phyloP scores from a whole-genome alignment of 257 asterid genomes.

The Solanum etuberosum region DNA sequence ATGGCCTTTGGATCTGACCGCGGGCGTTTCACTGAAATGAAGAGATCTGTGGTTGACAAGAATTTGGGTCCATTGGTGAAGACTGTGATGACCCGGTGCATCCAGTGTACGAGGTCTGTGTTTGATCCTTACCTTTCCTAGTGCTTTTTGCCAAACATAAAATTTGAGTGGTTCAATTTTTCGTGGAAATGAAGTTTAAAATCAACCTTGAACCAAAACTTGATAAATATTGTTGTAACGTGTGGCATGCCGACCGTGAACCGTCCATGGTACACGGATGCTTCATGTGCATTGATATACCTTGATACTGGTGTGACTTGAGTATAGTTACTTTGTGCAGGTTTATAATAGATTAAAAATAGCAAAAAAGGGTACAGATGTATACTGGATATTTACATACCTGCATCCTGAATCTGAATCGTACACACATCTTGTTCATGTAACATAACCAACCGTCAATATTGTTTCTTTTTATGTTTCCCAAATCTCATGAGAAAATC shows the following conservation, averaged over 20 bases:
- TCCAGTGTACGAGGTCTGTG: constrained; percentile 75
- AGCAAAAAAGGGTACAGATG: not conserved
- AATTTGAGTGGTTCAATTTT: not conserved
- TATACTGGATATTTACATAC: not conserved
- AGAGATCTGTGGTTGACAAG: constrained; percentile 95
- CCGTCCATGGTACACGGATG: not conserved
- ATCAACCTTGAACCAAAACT: not conserved
- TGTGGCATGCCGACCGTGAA: not conserved
- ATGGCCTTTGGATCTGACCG: constrained; percentile 99
- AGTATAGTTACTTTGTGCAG: not conserved
- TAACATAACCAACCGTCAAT: not conserved
- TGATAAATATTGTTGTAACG: not conserved
- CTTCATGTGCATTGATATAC: not conserved
- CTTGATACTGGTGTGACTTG: not conserved
- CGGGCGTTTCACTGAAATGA: constrained; percentile 85
- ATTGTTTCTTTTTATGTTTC: not conserved
- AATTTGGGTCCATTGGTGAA: constrained; percentile 93
- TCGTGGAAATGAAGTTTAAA: not conserved
- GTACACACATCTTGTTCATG: not conserved
- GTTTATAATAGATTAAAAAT: not conserved
- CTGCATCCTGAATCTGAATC: not conserved
- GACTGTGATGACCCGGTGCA: constrained; percentile 96
- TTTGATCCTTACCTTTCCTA: not conserved
- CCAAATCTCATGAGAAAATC: not conserved
- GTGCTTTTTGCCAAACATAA: not conserved